Base-by-base conservation (phyloP, 352 stramenopile genomes). In the Pythium pyrilobum region DNA sequence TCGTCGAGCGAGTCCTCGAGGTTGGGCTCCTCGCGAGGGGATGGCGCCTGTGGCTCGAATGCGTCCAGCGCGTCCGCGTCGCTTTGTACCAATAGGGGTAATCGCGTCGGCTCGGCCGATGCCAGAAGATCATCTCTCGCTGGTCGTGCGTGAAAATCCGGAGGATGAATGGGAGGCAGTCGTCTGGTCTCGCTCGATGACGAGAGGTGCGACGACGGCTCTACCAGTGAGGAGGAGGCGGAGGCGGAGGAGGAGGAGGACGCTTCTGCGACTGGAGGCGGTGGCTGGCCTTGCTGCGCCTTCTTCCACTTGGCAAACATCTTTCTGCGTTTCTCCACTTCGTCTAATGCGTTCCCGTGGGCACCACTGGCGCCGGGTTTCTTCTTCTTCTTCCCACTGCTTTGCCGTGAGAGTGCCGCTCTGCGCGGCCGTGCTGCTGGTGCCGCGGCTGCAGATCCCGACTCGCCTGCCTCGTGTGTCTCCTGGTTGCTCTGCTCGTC, bases 301-400 rank as follows among this genome's bases (percentile, higher is more conserved):
- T 86, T 83, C 25, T 88, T 75, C 78, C 81, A 91, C 47, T 66
- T 89, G 2, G 78, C 69, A 53, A 89, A 89, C 69, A 89, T 79
- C 27, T 76, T 69, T 50, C 85, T 85, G 20, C 77, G 78, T 24
- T 78, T 81, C 46, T 88, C 67, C 4, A 87, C 74, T 20, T 85
- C 69, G 38, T 85, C 72, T 10, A 87, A 55, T 12, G 76, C 71
- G 2, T 64, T 71, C 2, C 71, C 41, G 16, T 57, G 57, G 10
- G 56, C 69, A 28, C 72, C 80, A 11, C 52, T 4, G 66, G 67
- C 9, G 71, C 69, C 43, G 75, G 73, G 47, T 81, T 87, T 49
- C 32, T 79, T 56, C 15, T 56, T 49, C n/a, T 43, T 62, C n/a
- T 45, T 63, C 60, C 27, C 23, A 18, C 34, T 59, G 20, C 37